phyloP scores from a whole-genome alignment of 2,329 filamentous ascomycete genomes.

The Paramyrothecium roridum region DNA sequence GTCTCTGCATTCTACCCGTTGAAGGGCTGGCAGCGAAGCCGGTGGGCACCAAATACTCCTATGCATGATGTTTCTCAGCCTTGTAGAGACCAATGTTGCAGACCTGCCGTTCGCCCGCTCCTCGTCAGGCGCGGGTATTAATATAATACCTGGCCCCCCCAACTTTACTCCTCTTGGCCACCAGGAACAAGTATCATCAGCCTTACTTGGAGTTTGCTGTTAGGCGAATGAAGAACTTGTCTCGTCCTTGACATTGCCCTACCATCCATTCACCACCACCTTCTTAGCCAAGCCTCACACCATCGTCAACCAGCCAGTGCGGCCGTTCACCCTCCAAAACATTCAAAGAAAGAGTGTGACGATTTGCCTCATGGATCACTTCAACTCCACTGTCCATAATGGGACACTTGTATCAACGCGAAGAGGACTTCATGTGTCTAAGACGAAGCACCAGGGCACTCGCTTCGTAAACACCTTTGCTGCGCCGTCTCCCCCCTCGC shows the following conservation, averaged over 20 bases:
- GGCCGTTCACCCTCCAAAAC: not conserved
- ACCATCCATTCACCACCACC: not conserved
- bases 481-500: slow-evolving; percentile 3
- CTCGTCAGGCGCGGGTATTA: not conserved
- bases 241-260: not conserved
- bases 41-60: too few species aligned
- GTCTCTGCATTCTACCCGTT: not conserved
- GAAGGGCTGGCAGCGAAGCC: too few species aligned
- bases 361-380: slow-evolving; percentile 35
- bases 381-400: slow-evolving; percentile 31
- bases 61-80: too few species aligned
- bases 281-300: not conserved
- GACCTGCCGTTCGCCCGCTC: not conserved
- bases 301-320: not conserved
- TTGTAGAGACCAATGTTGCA: not conserved
- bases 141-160: not conserved
- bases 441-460: slow-evolving; percentile 33
- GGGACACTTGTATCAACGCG: slow-evolving; percentile 33
- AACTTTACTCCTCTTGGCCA: not conserved
- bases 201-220: too few species aligned
- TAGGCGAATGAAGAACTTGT: too few species aligned
- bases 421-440: slow-evolving; percentile 35
- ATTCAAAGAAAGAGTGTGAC: not conserved
- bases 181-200: not conserved
- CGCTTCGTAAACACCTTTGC: slow-evolving; percentile 34